These are phyloP conservation scores for Aspergillus sp. DNA, from an alignment of 2,329 filamentous ascomycete species.

Conservation along the genomic window DNA sequence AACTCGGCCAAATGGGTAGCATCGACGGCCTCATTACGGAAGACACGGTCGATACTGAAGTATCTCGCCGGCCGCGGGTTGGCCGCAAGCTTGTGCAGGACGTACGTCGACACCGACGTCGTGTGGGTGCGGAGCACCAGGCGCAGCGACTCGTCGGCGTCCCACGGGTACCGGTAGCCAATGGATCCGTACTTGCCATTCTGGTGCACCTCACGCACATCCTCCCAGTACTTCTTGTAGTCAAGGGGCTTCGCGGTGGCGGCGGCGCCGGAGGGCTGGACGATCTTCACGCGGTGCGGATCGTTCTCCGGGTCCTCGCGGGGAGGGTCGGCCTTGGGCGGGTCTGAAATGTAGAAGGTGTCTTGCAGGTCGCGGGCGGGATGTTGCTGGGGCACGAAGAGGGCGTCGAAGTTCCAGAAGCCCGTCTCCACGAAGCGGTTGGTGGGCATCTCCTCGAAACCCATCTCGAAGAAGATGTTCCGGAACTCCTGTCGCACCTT, in stretches of 20 bases:
- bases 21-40: conserved; percentile 96
- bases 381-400: conserved; percentile 97
- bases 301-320: conserved; percentile 53
- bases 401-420: conserved; percentile 98
- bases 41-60: conserved; percentile 98
- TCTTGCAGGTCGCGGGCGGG: conserved; percentile 96
- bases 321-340: conserved; percentile 67
- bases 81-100: conserved; percentile 84
- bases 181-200: conserved; percentile 90
- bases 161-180: conserved; percentile 94
- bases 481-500: conserved; percentile 96
- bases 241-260: conserved; percentile 52
- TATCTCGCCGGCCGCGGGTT: conserved; percentile 85
- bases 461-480: conserved; percentile 98
- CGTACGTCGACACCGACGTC: conserved; percentile 84
- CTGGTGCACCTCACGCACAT: conserved; percentile 83
- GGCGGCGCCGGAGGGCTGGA: conserved; percentile 46
- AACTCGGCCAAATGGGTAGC: conserved; percentile 97
- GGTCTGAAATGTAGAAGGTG: conserved; percentile 97
- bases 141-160: conserved; percentile 77
- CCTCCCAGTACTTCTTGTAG: conserved; percentile 84
- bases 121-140: conserved; percentile 95
- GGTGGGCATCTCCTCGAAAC: conserved; percentile 97
- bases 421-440: conserved; percentile 91
- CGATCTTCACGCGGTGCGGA: conserved; percentile 39